These are phyloP conservation scores for Trametes pubescens DNA, from an alignment of 1,284 basidiomycete genomes.

Conservation along the genomic window DNA sequence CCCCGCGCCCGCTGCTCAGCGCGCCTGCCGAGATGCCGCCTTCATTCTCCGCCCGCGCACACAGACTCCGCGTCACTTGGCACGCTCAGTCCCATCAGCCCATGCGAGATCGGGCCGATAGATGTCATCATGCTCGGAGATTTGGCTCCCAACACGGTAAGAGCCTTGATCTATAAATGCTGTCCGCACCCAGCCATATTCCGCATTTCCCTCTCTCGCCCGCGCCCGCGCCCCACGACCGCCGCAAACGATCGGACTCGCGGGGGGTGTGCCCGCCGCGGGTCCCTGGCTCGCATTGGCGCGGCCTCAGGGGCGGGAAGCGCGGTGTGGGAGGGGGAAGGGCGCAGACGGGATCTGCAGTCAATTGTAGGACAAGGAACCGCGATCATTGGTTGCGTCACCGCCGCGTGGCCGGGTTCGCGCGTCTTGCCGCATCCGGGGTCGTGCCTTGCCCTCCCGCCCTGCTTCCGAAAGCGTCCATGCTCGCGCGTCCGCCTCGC, in stretches of 20 bases:
- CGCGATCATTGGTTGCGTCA: constrained; percentile 32
- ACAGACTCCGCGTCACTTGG: constrained; percentile 24
- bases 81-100: constrained; percentile 14
- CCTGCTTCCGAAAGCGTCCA: constrained; percentile 22
- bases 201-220: background rate
- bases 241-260: constrained; percentile 5
- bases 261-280: background rate
- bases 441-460: constrained; percentile 26
- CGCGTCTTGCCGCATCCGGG: constrained; percentile 15
- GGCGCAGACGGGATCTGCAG: constrained; percentile 25
- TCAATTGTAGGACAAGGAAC: constrained; percentile 23
- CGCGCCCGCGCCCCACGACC: background rate
- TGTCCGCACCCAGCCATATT: background rate
- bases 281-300: background rate
- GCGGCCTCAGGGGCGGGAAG: background rate
- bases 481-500: constrained; percentile 11
- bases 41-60: constrained; percentile 25
- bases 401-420: constrained; percentile 23
- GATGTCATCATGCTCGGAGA: constrained; percentile 33
- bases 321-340: constrained; percentile 7
- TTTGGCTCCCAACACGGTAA: constrained; percentile 13
- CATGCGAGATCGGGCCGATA: constrained; percentile 33
- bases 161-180: constrained; percentile 23
- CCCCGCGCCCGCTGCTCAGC: constrained; percentile 16
- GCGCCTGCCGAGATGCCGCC: constrained; percentile 27